Percentiles rank a stretch among this genome's conserved stretches.
Evolutionary conservation across 495 filamentous ascomycete genomes (phyloP).

Genomic region (Hypoxylon rickii): DNA sequence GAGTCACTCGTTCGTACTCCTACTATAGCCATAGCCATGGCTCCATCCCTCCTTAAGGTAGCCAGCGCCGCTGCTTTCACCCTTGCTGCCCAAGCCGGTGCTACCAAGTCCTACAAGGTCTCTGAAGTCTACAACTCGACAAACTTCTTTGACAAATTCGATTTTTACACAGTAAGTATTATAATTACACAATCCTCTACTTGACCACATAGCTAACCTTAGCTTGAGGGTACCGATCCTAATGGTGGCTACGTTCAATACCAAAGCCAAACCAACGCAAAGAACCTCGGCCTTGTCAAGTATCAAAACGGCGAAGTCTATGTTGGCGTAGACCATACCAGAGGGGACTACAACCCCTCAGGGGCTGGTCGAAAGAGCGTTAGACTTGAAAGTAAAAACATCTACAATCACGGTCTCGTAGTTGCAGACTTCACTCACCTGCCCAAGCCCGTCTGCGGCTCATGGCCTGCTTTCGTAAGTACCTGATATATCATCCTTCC

Average conservation of each 20-base stretch:
- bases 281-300: conserved; percentile 57
- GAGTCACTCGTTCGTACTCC: conserved; percentile 28
- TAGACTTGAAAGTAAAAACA: conserved; percentile 67
- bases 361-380: conserved; percentile 64
- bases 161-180: conserved; percentile 50
- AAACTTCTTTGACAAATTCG: conserved; percentile 60
- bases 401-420: conserved; percentile 70
- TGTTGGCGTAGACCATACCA: conserved; percentile 52
- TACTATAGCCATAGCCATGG: conserved; percentile 44
- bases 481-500: not conserved
- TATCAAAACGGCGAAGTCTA: conserved; percentile 51
- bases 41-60: conserved; percentile 46
- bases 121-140: conserved; percentile 49
- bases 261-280: conserved; percentile 55
- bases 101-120: conserved; percentile 44
- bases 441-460: conserved; percentile 67
- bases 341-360: conserved; percentile 13
- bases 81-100: conserved; percentile 38
- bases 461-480: conserved; percentile 56
- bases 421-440: conserved; percentile 74
- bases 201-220: not conserved
- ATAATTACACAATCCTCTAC: not conserved
- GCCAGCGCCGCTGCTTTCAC: conserved; percentile 47
- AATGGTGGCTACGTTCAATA: conserved; percentile 72
- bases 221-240: conserved; percentile 54